Base-by-base conservation (phyloP, 2,329 filamentous ascomycete genomes). In the Diaporthe velutina region DNA sequence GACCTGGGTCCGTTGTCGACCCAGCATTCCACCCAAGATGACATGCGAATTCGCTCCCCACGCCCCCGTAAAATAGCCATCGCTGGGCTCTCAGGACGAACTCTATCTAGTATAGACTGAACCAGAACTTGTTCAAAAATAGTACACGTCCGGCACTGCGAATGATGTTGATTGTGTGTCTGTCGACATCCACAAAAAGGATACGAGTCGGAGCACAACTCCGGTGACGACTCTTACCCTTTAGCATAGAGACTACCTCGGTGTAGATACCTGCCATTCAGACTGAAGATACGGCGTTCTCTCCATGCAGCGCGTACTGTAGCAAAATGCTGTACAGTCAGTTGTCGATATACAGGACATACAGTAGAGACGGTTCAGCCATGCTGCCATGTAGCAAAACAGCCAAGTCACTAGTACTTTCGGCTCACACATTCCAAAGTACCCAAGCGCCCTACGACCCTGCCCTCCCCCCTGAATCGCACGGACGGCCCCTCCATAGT, bases 401-500 rank as follows among this genome's bases (percentile, higher is more conserved):
- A 22, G 5, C 12, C 30, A 54, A 40, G 64, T 68, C 61, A 17
- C 45, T 12, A 35, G 30, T 67, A 68, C 64, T 15, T 52, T 17
- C 30, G 61, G 30, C 19, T 52, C 45, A 19, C 42, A 25, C n/a
- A 28, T 25, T 22, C 22, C 40, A 67, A 67, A 38, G 42, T 50
- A 50, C 28, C 42, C 19, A 50, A 50, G 45, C 45, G 64, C 64
- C 64, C 30, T 67, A 67, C 33, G 64, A 38, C 64, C 45, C 22
- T 67, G 45, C 45, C 19, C 42, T 12, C 38, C 22, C 64, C 64
- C 64, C 64, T 68, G 64, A 67, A 22, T 54, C n/a, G 64, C 64
- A 67, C 64, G 64, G 64, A 68, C 64, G 45, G 12, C n/a, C 45
- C 64, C 64, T 48, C 60, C 60, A 40, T 68, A 38, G 64, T 68